These are phyloP conservation scores for Parietaria judaica DNA, from an alignment of 306 rosid genomes.

Conservation along the genomic window DNA sequence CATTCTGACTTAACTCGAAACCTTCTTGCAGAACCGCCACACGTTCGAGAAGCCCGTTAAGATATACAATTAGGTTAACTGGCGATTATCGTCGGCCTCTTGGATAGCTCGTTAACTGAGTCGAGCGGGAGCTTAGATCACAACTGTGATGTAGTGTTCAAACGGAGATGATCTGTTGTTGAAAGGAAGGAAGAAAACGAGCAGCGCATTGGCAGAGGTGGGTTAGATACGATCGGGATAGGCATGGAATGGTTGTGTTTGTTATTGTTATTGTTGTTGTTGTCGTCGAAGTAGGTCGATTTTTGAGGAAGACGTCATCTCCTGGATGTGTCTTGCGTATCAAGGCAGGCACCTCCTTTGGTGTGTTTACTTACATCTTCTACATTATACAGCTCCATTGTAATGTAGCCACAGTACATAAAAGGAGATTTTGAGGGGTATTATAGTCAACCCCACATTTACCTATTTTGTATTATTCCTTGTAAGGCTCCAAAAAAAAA, in stretches of 20 bases:
- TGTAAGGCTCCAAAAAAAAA: background rate
- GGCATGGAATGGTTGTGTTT: conserved; percentile 6
- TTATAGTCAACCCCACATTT: conserved; percentile 20
- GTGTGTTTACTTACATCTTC: conserved; percentile 18
- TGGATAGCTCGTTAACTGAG: conserved; percentile 14
- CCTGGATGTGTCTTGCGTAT: conserved; percentile 16
- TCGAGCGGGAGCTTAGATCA: conserved; percentile 8
- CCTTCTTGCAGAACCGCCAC: conserved; percentile 71
- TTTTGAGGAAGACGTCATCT: conserved; percentile 4
- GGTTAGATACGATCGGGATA: conserved; percentile 8
- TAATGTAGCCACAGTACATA: conserved; percentile 27
- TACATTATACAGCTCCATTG: conserved; percentile 23
- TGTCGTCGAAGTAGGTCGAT: background rate
- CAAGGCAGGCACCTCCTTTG: conserved; percentile 19
- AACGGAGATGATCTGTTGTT: background rate
- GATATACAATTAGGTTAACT: conserved; percentile 50
- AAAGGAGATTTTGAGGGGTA: conserved; percentile 38
- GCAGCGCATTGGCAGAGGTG: conserved; percentile 19
- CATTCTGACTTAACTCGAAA: conserved; percentile 22
- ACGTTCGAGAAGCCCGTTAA: conserved; percentile 71
- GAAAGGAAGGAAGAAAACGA: conserved; percentile 6
- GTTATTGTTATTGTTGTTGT: too few relatives aligned
- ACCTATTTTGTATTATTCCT: background rate
- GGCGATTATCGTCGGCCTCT: conserved; percentile 14
- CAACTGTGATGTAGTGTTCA: conserved; percentile 2